Evolutionary conservation across 352 stramenopile species (phyloP), one percentile per base, ranked within the genome.

Genomic region (Phytophthora pini): DNA sequence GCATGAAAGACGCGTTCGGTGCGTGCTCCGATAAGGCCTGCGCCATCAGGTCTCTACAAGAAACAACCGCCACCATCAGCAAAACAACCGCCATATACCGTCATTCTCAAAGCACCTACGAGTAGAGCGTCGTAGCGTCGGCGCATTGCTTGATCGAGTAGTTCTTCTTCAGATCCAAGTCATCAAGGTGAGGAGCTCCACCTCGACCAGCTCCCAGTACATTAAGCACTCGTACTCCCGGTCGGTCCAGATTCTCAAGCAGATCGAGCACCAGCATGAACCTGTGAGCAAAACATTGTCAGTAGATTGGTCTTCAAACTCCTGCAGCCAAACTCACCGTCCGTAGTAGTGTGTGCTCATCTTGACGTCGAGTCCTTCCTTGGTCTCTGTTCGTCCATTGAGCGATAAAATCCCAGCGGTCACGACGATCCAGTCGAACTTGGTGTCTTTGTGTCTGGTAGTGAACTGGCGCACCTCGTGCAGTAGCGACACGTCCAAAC

Each of bases 271-370:
- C 40, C 38, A 75, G 56, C 67, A 75, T 75, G 50, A 75, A 75
- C 4, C 67, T 72, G 50, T 20, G n/a, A n/a, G 31, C 24, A 34
- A 29, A 56, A 10, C 0, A 32, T 12, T 32, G 29, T 41, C 43
- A 64, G 31, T 49, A 45, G 17, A 20, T 49, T 20, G 31, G 0
- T 4, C 2, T 39, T 32, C 24, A 11, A 9, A 22, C 31, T 1
- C 24, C 2, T 20, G 10, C 32, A 36, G 22, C 0, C 1, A 5
- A 7, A 24, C 66, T 11, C 36, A 75, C 67, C 67, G 61, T 51
- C 67, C 67, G 40, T 75, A 75, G 61, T 68, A 75, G 56, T 75
- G 67, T 7, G 61, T 75, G 50, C 55, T 61, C 67, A 75, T 75
- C 61, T 75, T 75, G 32, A 72, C 56, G 27, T 75, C 67, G 10